Conservation (phyloP, 1,139 yeast species). For the Zygosaccharomyces sapae region DNA sequence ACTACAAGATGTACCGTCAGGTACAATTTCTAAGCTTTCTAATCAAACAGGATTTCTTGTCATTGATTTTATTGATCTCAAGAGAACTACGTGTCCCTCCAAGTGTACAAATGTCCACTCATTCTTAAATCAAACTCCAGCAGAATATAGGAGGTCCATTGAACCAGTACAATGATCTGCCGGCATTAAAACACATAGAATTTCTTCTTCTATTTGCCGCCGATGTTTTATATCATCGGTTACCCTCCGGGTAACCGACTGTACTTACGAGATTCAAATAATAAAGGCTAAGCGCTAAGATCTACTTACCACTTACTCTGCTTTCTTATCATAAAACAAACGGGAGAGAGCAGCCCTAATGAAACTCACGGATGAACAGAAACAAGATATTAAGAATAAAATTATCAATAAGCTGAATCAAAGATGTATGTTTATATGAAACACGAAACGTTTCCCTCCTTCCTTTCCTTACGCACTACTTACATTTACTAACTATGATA, state of each 20-base stretch:
- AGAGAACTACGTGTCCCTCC: no score
- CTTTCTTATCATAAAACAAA: neutral
- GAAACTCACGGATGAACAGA: conserved; percentile 12
- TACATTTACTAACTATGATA: conserved; percentile 6
- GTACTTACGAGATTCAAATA: neutral
- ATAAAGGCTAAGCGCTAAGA: conserved; percentile 4
- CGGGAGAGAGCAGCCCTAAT: neutral
- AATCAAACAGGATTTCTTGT: no score
- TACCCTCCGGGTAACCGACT: neutral
- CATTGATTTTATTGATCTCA: no score
- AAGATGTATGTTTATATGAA: conserved; percentile 15
- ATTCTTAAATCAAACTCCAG: no score
- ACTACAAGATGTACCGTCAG: no score
- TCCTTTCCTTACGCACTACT: no score
- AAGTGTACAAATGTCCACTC: no score
- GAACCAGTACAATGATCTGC: no score
- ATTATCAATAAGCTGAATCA: conserved; percentile 14
- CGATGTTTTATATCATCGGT: neutral
- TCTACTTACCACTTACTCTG: conserved; percentile 1
- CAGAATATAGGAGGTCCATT: no score
- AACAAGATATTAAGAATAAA: conserved; percentile 7
- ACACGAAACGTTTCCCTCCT: neutral
- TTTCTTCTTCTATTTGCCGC: neutral
- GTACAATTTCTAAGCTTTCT: no score
- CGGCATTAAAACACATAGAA: no score